Evolutionary conservation across 1,284 basidiomycete species (phyloP), one percentile per base, ranked within the genome.

Genomic region (Cryptococcus floricola): DNA sequence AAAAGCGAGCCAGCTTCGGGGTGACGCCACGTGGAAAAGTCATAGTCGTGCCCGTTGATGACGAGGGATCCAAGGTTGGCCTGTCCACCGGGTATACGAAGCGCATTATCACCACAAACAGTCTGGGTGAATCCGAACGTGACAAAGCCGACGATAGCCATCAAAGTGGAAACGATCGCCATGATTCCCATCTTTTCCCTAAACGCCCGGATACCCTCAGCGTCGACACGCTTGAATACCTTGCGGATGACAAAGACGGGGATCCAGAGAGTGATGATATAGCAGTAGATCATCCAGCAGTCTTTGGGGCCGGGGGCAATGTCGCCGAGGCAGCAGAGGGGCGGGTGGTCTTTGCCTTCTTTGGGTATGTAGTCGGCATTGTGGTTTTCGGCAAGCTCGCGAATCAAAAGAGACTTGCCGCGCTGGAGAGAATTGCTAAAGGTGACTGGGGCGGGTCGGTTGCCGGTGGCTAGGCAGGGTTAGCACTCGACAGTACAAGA

Each of bases 81-180:
- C 48, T 79, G 78, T 19, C 91, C 92, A 48, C 87, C 84, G 62
- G 87, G 85, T 80, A 84, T 93, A 14, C 91, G 86, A 53, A 87
- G 85, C 31, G 87, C 82, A 19, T 90, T 88, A 44, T 81, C 87
- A 41, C 92, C 91, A 75, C 95, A 98, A 38, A 98, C 94, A 51
- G 87, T 80, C 71, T 93, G 85, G 4, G 94, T 98, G 81, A 99
- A 99, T n/a, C 96, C 95, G 78, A 99, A 99, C 2, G 95, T 98
- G 73, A 99, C 82, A 84, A 93, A 98, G 76, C 94, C 95, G 71
- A 99, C 96, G 48, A 81, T 84, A 23, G 88, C 87, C 95, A 98
- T 98, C 63, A 93, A 83, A 19, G 76, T 8, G 14, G 84, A 73
- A 67, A 96, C 91, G 76, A 98, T 83, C 61, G 81, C 80, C 55